Evolutionary conservation across 1,284 basidiomycete species (phyloP).

Genomic region (Tetrapyrgos nigripes): DNA sequence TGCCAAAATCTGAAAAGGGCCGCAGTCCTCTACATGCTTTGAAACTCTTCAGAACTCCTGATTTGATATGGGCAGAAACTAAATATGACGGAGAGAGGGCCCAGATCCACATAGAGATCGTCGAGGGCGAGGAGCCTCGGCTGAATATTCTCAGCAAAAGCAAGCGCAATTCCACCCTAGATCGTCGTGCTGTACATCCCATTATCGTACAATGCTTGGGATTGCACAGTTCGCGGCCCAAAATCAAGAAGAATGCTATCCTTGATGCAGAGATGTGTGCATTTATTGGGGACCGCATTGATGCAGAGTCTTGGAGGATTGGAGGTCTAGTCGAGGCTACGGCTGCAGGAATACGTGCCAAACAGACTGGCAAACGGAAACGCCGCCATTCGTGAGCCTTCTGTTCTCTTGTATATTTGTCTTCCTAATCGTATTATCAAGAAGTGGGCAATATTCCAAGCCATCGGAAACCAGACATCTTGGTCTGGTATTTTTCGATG

Average conservation of each 20-base stretch:
- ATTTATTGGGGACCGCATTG: slow-evolving; percentile 67
- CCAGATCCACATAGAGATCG: slow-evolving; percentile 81
- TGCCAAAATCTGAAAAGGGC: slow-evolving; percentile 84
- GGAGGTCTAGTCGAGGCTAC: slow-evolving; percentile 61
- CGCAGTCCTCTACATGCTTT: slow-evolving; percentile 63
- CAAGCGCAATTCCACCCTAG: slow-evolving; percentile 78
- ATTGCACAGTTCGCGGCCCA: slow-evolving; percentile 34
- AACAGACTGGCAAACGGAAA: slow-evolving; percentile 7
- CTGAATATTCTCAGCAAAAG: slow-evolving; percentile 89
- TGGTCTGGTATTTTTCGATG: slow-evolving; percentile 85
- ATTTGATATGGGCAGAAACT: slow-evolving; percentile 79
- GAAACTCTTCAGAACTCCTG: slow-evolving; percentile 47
- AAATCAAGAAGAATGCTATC: slow-evolving; percentile 59
- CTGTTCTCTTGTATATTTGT: not conserved
- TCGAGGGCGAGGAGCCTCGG: slow-evolving; percentile 37
- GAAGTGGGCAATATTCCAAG: slow-evolving; percentile 44
- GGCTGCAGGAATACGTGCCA: slow-evolving; percentile 54
- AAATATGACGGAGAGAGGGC: slow-evolving; percentile 93
- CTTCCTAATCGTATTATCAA: not conserved
- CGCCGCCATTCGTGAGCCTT: not conserved
- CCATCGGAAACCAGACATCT: slow-evolving; percentile 61
- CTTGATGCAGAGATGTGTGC: slow-evolving; percentile 91
- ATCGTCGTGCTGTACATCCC: slow-evolving; percentile 71
- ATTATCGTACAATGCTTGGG: slow-evolving; percentile 71
- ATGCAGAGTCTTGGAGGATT: slow-evolving; percentile 81